Base-by-base conservation (phyloP, 257 asterid species). In the Mentha longifolia region DNA sequence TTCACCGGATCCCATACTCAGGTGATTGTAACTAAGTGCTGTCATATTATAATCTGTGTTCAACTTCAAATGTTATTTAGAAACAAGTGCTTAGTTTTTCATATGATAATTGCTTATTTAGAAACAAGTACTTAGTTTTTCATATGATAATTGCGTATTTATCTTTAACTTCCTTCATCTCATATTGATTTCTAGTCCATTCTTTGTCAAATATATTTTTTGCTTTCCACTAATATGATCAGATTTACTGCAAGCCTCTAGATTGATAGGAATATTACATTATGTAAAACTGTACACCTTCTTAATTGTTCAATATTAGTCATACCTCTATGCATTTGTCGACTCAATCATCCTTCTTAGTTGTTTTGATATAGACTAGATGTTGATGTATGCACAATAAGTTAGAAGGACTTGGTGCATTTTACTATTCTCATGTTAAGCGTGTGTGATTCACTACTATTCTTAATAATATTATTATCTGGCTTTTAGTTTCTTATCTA, bases 1-100 rank as follows among this genome's bases (percentile, higher is more conserved):
- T 94, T 94, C 79, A 94, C 99, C 8, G 99, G 99, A 68, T 91
- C 99, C 66, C 99, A 94, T 63, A 91, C 98, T 52, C 99, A 94
- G 99, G 99, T 95, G 75, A 83, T 72, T 72, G 71, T 62, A 67
- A 39, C 58, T 68, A 52, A 67, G 66, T 37, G n/a, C 19, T 42
- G 76, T 46, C 50, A 19, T 37, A 57, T 25, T 72, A 33, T 33
- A 33, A 33, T 1, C 37, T 33, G 20, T 31, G 30, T 28, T 41
- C 57, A 31, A n/a, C 54, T 52, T 62, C 41, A 70, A 41, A 16
- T 25, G 2, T 25, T 45, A 62, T 14, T 28, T 67, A 17, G 60
- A 42, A 15, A 66, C 54, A 15, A 59, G 41, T 9, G 25, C 37
- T 15, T 19, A 9, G 4, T n/a, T 13, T 43, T 52, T 46, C n/a